phyloP scores from a whole-genome alignment of 1,139 yeast species.

The Magnusiomyces tetraspermus region DNA sequence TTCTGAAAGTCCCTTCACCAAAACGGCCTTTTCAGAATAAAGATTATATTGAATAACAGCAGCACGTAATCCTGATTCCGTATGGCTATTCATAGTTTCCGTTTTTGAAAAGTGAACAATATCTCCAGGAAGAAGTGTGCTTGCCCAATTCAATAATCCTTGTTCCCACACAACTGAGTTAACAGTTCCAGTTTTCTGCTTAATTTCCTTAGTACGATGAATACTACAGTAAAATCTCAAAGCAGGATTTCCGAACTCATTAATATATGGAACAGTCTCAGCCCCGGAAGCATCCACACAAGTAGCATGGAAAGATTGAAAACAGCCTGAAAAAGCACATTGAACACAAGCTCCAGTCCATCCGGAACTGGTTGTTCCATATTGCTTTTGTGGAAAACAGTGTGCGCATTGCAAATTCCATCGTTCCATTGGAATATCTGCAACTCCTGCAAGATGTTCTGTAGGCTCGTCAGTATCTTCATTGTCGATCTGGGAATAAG shows the following conservation, averaged over 20 bases:
- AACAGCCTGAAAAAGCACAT: constrained; percentile 2
- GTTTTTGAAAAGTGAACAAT: constrained; percentile 8
- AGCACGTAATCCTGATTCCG: neutral
- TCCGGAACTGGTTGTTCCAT: neutral
- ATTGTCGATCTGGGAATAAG: constrained; percentile 25
- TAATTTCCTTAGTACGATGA: constrained; percentile 1
- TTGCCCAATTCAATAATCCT: constrained; percentile 16
- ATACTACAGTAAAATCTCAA: constrained; percentile 2
- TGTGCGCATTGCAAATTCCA: constrained; percentile 12
- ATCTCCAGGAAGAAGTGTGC: constrained; percentile 22
- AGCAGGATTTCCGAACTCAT: neutral
- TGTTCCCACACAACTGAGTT: neutral
- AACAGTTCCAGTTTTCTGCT: neutral
- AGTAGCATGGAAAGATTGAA: constrained; percentile 4
- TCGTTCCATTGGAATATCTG: constrained; percentile 6
- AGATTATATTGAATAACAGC: constrained; percentile 4
- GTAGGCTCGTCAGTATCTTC: neutral
- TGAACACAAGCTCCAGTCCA: constrained; percentile 4
- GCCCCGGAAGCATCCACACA: constrained; percentile 1
- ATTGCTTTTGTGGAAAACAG: neutral
- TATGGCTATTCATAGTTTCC: neutral
- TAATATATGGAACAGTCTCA: neutral
- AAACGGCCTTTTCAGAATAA: neutral
- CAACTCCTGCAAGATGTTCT: constrained; percentile 5
- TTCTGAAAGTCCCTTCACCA: neutral